Conservation (phyloP, 148 eudicot species). For the Fagopyrum tataricum region DNA sequence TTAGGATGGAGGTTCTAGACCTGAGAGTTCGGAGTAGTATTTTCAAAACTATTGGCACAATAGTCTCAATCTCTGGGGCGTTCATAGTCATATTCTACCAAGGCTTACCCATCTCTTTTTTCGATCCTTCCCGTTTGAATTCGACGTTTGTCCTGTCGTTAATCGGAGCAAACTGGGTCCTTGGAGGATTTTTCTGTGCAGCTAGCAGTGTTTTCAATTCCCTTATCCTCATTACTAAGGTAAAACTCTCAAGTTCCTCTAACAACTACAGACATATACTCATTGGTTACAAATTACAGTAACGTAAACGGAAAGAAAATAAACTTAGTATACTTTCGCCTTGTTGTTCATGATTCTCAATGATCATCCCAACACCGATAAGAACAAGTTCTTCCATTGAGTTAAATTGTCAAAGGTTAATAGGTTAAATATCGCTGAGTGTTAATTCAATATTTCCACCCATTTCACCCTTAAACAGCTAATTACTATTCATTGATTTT, state of each 20-base stretch:
- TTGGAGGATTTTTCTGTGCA: slow-evolving; percentile 35
- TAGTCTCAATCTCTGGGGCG: slow-evolving; percentile 35
- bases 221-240: slow-evolving; percentile 26
- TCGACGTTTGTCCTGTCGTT: neutral
- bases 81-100: slow-evolving; percentile 31
- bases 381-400: too few relatives aligned
- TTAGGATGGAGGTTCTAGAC: slow-evolving; percentile 40
- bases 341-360: neutral
- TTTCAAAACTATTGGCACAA: slow-evolving; percentile 31
- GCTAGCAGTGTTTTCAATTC: slow-evolving; percentile 27
- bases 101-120: slow-evolving; percentile 26
- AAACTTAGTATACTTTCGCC: neutral
- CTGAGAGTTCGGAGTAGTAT: slow-evolving; percentile 26
- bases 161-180: slow-evolving; percentile 22
- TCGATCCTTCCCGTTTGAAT: slow-evolving; percentile 7
- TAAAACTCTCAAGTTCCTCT: neutral
- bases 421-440: too few relatives aligned
- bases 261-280: neutral
- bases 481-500: too few relatives aligned
- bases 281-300: neutral
- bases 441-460: too few relatives aligned
- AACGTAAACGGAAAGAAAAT: neutral
- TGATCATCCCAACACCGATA: slow-evolving; percentile 1
- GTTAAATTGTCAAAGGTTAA: too few relatives aligned
- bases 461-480: too few relatives aligned